Evolutionary conservation across 2,329 filamentous ascomycete species (phyloP), one percentile per base, ranked within the genome.

Genomic region (Coleophoma cylindrospora): DNA sequence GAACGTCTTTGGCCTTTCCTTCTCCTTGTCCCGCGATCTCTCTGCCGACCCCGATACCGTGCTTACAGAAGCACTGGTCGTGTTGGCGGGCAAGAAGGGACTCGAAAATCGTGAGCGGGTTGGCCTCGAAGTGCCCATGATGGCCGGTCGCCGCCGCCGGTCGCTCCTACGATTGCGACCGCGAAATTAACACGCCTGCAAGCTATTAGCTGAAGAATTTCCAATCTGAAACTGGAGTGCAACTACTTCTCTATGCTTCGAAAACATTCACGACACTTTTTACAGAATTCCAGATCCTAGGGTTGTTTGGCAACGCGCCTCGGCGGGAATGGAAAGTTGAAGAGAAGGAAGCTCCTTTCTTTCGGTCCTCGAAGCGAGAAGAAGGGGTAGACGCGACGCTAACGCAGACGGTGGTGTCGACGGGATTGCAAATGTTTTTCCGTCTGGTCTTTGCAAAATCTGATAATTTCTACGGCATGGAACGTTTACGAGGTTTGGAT

Each of bases 21-120:
- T 27, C 27, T 27, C 27, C 9, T 27, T 27, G 27, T 10, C 27
- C 27, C 27, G 59, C 17, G 51, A 47, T 50, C 52, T 56, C 38
- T 53, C 50, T 19, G 46, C 34, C 44, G 45, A 45, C 14, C 54
- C 57, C 43, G 53, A 40, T 52, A 53, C 54, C 40, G 53, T 44
- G 34, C 33, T 9, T 45, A 37, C 40, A 37, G 40, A 33, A 27
- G 51, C 51, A 9, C 52, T 43, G 17, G 49, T 46, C 27, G 46
- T 41, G 53, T 56, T 58, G 36, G 48, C 48, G 36, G 55, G 33
- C 10, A 56, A 49, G 37, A 59, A 58, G 21, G 62, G 62, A 50
- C 58, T 64, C 40, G 59, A 62, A 34, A 57, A 50, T 48, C 63
- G 56, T 40, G 61, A 63, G 36, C 62, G 57, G 13, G 61, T 64